Evolutionary conservation across 495 filamentous ascomycete genomes (phyloP).

Genomic region (Lophium mytilinum): DNA sequence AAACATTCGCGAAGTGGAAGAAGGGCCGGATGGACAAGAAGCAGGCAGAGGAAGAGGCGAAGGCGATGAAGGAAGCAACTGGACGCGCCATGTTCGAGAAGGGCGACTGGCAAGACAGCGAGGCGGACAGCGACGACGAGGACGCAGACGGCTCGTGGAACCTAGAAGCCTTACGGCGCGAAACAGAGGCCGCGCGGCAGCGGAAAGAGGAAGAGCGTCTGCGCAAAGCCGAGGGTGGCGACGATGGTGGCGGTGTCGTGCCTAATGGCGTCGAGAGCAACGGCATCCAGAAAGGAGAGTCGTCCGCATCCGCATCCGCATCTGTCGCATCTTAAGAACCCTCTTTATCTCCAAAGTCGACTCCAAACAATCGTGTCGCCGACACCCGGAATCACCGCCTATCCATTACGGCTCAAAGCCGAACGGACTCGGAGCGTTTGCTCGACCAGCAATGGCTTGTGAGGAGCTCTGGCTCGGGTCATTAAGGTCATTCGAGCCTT

Average conservation of each 20-base stretch:
- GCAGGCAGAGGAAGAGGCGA: constrained; percentile 79
- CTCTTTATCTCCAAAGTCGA: no score
- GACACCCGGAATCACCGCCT: no score
- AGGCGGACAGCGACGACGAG: constrained; percentile 52
- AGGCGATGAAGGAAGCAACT: constrained; percentile 86
- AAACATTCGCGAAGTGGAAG: constrained; percentile 94
- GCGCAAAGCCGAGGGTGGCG: constrained; percentile 2
- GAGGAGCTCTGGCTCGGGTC: no score
- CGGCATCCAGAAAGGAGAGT: no score
- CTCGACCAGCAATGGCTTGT: no score
- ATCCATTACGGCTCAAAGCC: no score
- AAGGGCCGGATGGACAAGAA: constrained; percentile 90
- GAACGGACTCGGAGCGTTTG: no score
- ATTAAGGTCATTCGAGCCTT: no score
- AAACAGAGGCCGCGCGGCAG: constrained; percentile 49
- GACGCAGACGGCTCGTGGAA: constrained; percentile 63
- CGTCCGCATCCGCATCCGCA: no score
- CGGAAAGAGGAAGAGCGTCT: constrained; percentile 53
- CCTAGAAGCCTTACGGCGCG: constrained; percentile 54
- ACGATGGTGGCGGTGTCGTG: background rate
- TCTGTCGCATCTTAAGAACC: no score
- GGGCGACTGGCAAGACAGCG: constrained; percentile 77
- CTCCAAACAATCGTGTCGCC: no score
- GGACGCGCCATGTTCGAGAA: constrained; percentile 92
- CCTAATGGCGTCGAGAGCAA: no score